Base-by-base conservation (phyloP, 2,329 filamentous ascomycete genomes). In the Dothideomycetes sp. region DNA sequence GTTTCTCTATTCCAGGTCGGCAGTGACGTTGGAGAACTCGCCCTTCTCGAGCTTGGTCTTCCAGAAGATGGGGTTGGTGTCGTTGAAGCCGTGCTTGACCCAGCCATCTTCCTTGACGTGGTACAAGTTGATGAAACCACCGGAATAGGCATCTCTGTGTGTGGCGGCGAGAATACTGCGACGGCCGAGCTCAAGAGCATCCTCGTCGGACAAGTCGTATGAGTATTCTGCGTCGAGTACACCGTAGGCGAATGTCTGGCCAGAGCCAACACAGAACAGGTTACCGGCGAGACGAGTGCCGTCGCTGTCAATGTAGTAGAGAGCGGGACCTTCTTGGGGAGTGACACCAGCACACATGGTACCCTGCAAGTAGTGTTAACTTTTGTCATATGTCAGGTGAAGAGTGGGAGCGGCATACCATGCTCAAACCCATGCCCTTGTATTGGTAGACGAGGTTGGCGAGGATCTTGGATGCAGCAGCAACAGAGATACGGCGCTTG, bases 11-110 rank as follows among this genome's bases (percentile, higher is more conserved):
- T 74, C 74, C 59, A 93, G 62, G 56, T 80, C 69, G 55, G 82
- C 84, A 44, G 85, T 93, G 40, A 95, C 88, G 62, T 95, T 95
- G 49, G 82, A 89, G 65, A 98, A 98, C 71, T 98, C 91, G 64
- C 88, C 88, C 78, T 94, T 94, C 64, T 94, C 83, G 58, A 98
- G 68, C 79, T 98, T 98, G 35, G 88, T 95, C 74, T 94, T 83
- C 91, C 91, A 98, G 81, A 98, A 98, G 61, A 96, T 94, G 31
- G 89, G 89, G 72, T 96, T 95, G 54, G 89, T 96, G 65, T 98
- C 91, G 53, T 73, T 87, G 75, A 98, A 98, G 48, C 91, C 91
- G 61, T 96, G 89, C 76, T 94, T 94, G 58, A 94, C 88, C 91
- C 91, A 98, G 54, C 91, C 91, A 49, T 87, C 82, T 71, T 98